Percentiles rank a stretch among this genome's conserved stretches.
Conservation (phyloP, 352 stramenopile species). For the Phytophthora lateralis region DNA sequence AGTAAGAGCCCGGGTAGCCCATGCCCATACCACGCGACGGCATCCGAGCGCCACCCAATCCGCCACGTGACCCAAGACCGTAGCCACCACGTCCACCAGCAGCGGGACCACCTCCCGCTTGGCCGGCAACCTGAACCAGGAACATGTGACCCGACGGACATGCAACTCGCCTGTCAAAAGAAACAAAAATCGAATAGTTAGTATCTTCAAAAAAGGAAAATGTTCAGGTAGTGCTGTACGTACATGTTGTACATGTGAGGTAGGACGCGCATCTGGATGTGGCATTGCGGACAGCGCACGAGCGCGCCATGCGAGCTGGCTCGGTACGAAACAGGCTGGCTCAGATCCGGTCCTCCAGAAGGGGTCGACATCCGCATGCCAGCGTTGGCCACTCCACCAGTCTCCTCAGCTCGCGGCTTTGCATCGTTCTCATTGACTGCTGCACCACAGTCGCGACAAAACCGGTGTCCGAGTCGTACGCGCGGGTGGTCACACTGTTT, state of each 20-base stretch:
- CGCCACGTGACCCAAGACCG: conserved; percentile 34
- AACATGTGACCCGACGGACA: conserved; percentile 89
- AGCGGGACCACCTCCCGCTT: conserved; percentile 28
- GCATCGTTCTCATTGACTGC: conserved; percentile 65
- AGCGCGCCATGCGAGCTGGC: conserved; percentile 84
- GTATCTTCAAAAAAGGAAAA: background rate
- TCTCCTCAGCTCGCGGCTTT: conserved; percentile 63
- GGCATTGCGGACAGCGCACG: conserved; percentile 83
- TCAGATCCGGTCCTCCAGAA: conserved; percentile 22
- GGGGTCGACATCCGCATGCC: conserved; percentile 34
- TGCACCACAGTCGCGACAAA: conserved; percentile 78
- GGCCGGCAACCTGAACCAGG: conserved; percentile 75
- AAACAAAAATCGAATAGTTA: conserved; percentile 15
- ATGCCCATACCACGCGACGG: conserved; percentile 47
- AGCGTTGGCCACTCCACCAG: conserved; percentile 3
- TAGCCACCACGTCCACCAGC: conserved; percentile 27
- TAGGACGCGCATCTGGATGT: conserved; percentile 88
- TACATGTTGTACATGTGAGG: conserved; percentile 92
- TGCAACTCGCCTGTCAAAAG: conserved; percentile 61
- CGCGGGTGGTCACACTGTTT: conserved; percentile 85
- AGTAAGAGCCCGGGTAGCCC: conserved; percentile 60
- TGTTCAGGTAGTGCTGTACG: conserved; percentile 10
- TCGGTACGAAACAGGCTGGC: conserved; percentile 73
- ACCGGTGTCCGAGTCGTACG: conserved; percentile 78
- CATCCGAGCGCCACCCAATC: conserved; percentile 22